A percentile compares a stretch with the other conserved stretches of the same genome.
Conservation (phyloP, 306 rosid genomes). For the Geum urbanum region DNA sequence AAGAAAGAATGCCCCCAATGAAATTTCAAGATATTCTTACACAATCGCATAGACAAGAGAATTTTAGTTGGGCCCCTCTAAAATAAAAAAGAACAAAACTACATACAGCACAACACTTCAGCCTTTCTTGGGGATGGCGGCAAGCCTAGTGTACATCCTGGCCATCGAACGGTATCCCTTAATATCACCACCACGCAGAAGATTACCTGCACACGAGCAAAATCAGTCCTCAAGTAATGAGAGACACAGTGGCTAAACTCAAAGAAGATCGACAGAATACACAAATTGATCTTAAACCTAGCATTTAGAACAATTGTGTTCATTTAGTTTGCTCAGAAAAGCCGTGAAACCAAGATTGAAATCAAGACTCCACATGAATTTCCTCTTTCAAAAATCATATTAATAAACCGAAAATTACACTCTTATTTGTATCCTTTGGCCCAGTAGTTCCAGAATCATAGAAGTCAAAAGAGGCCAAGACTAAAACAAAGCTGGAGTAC, state of each 20-base stretch:
- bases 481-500: not conserved
- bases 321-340: too few relatives aligned
- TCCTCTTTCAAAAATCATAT: not conserved
- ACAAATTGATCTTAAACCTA: not conserved
- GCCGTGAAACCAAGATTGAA: not conserved
- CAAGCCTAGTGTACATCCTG: slow-evolving; percentile 91
- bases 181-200: slow-evolving; percentile 81
- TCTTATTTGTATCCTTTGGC: not conserved
- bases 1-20: not conserved
- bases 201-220: slow-evolving; percentile 58
- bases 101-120: slow-evolving; percentile 28
- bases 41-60: not conserved
- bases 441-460: not conserved
- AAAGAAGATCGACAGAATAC: not conserved
- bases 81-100: not conserved
- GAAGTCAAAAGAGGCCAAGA: not conserved
- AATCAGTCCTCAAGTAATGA: not conserved
- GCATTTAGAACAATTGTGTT: not conserved
- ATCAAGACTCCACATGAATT: not conserved
- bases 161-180: slow-evolving; percentile 95
- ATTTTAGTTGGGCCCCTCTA: not conserved
- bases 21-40: not conserved
- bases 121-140: slow-evolving; percentile 98
- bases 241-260: not conserved
- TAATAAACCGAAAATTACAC: not conserved